Percentiles rank a stretch among this genome's conserved stretches.
Evolutionary conservation across 169 alveolate genomes (phyloP).

Genomic region (Babesia gibsoni): DNA sequence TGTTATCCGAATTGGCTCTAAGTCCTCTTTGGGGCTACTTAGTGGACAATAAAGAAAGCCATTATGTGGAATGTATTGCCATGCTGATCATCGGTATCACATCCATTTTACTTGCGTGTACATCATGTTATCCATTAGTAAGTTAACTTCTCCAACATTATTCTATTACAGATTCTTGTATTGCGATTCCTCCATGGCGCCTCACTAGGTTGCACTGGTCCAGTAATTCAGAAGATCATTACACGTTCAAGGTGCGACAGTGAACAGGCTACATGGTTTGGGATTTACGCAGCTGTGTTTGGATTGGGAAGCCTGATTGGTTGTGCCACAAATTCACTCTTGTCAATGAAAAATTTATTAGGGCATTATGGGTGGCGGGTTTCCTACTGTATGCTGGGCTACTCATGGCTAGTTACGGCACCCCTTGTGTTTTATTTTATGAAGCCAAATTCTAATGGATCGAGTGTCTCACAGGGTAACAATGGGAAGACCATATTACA

Average conservation of each 20-base stretch:
- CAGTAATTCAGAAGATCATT: conserved; percentile 41
- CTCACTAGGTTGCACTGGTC: conserved; percentile 48
- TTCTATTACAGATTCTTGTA: conserved; percentile 6
- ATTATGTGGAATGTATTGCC: conserved; percentile 81
- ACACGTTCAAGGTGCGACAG: conserved; percentile 3
- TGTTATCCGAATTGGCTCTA: conserved; percentile 76
- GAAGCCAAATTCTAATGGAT: too few relatives aligned
- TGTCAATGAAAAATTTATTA: neutral
- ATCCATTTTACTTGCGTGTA: conserved; percentile 70
- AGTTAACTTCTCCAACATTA: neutral
- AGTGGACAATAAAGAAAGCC: conserved; percentile 80
- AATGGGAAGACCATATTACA: too few relatives aligned
- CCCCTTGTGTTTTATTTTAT: neutral
- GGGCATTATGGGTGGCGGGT: conserved; percentile 43
- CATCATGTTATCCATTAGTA: conserved; percentile 35
- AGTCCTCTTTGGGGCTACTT: conserved; percentile 89
- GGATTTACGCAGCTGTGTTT: conserved; percentile 28
- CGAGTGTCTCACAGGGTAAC: too few relatives aligned
- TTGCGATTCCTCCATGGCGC: conserved; percentile 44
- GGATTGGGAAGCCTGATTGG: conserved; percentile 44
- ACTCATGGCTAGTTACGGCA: neutral
- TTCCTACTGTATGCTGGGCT: conserved; percentile 19
- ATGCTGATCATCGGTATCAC: conserved; percentile 82
- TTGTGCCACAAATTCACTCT: conserved; percentile 1
- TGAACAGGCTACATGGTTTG: conserved; percentile 24